phyloP scores from a whole-genome alignment of 495 filamentous ascomycete species.

The Aspergillus steynii region DNA sequence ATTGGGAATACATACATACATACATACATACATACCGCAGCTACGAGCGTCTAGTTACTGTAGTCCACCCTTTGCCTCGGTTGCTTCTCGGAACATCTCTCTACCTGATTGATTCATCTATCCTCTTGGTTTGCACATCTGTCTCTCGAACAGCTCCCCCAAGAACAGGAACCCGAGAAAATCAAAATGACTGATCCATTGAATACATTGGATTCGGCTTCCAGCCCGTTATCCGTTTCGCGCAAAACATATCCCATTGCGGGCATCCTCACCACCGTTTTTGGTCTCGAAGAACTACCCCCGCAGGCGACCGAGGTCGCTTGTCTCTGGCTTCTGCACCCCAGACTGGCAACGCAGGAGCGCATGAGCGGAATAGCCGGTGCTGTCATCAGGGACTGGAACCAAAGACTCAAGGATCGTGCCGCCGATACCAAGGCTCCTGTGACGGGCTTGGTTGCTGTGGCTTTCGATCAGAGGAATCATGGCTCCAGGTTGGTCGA shows the following conservation, averaged over 20 bases:
- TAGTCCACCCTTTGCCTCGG: no score
- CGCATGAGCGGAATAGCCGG: constrained; percentile 66
- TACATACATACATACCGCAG: no score
- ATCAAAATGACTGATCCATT: constrained; percentile 39
- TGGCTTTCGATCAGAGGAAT: constrained; percentile 87
- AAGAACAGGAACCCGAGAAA: background rate
- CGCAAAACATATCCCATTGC: constrained; percentile 63
- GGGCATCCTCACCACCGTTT: constrained; percentile 74
- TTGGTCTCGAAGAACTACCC: constrained; percentile 74
- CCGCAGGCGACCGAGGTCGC: constrained; percentile 53
- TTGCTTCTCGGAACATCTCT: no score
- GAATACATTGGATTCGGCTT: constrained; percentile 30
- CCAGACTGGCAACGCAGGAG: constrained; percentile 65
- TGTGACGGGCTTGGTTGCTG: constrained; percentile 64
- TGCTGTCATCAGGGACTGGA: constrained; percentile 60
- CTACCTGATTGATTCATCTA: no score
- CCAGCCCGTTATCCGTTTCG: constrained; percentile 53
- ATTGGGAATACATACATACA: no score
- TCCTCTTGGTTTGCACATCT: no score
- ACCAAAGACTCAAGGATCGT: constrained; percentile 33
- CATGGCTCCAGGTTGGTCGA: constrained; percentile 73
- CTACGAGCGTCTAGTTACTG: no score
- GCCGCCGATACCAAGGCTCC: constrained; percentile 25
- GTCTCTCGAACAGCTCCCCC: background rate
- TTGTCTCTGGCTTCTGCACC: constrained; percentile 86